Percentiles rank a stretch among this genome's conserved stretches.
Conservation (phyloP, 768 basidiomycete genomes). For the Lactarius akahatsu region DNA sequence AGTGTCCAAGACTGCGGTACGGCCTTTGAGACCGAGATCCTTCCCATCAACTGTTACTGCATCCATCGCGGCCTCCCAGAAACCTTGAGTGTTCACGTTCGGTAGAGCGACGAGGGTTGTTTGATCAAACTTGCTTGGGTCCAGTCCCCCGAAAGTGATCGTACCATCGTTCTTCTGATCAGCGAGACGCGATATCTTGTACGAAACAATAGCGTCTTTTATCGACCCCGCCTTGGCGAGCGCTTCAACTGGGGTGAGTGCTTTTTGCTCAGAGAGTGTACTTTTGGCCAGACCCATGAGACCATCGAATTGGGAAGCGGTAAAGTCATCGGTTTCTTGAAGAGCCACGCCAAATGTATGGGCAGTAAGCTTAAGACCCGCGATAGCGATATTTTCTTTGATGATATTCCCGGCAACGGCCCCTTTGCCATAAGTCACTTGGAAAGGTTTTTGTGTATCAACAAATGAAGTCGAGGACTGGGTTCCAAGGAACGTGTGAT, state of each 20-base stretch:
- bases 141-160: conserved; percentile 79
- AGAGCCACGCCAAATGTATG: conserved; percentile 71
- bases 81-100: conserved; percentile 67
- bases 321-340: conserved; percentile 62
- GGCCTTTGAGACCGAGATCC: conserved; percentile 50
- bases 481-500: conserved; percentile 65
- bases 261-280: conserved; percentile 60
- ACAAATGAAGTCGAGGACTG: conserved; percentile 62
- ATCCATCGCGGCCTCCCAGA: conserved; percentile 76
- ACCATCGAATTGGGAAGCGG: conserved; percentile 59
- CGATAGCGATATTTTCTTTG: conserved; percentile 61
- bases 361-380: conserved; percentile 52
- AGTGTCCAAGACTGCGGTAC: conserved; percentile 65
- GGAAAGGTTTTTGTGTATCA: conserved; percentile 50
- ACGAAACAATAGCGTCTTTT: conserved; percentile 64
- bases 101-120: conserved; percentile 54
- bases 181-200: conserved; percentile 72
- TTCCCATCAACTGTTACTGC: conserved; percentile 57
- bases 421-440: conserved; percentile 70
- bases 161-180: conserved; percentile 74
- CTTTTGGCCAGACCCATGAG: conserved; percentile 77
- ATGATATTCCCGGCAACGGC: conserved; percentile 62
- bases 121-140: conserved; percentile 64
- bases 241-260: conserved; percentile 69
- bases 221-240: conserved; percentile 60